Evolutionary conservation across 2,329 filamentous ascomycete genomes (phyloP), one percentile per base, ranked within the genome.

Genomic region (Beauveria asiatica): DNA sequence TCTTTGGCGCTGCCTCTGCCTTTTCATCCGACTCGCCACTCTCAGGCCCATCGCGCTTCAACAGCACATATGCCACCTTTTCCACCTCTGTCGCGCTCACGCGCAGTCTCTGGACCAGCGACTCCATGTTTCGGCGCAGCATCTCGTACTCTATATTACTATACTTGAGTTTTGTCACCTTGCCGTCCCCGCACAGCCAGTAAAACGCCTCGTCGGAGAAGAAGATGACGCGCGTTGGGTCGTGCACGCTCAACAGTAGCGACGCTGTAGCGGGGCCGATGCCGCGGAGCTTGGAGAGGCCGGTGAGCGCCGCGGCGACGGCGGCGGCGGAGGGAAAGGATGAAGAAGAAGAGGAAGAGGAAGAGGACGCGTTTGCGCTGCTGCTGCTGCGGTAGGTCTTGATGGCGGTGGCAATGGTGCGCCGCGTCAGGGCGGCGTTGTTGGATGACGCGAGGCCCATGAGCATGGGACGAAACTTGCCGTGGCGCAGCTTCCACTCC

Each of bases 231-330:
- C 74, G 72, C 0, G 76, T 71, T 0, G 86, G 80, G 62, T 85
- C 80, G 64, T 85, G 81, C 5, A 88, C 82, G 5, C 86, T 82
- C 3, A 94, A 78, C 1, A 93, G 74, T 37, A 94, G 80, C 1
- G 88, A 90, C 0, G 88, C 89, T 0, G 89, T 93, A 8, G 90
- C 90, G 1, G 90, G 89, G 0, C 90, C 90, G 63, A 95, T 83
- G 39, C 90, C 90, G 64, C 79, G 86, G n/a, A 94, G 75, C 59
- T 78, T 78, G 1, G 78, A 78, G 11, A 92, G 75, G 1, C 74
- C 72, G 3, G 78, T 76, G 7, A 90, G 68, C 3, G 83, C 78
- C 8, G 74, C 70, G 2, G 74, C 69, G 3, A 81, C 76, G 17
- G 73, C 70, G 2, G 73, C 59, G 21, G 21, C 64, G 37, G 41